Percentiles rank a stretch among this genome's conserved stretches.
These are phyloP conservation scores for Coemansia sp. DNA, from an alignment of 192 early-diverging fungal species.

Conservation along the genomic window DNA sequence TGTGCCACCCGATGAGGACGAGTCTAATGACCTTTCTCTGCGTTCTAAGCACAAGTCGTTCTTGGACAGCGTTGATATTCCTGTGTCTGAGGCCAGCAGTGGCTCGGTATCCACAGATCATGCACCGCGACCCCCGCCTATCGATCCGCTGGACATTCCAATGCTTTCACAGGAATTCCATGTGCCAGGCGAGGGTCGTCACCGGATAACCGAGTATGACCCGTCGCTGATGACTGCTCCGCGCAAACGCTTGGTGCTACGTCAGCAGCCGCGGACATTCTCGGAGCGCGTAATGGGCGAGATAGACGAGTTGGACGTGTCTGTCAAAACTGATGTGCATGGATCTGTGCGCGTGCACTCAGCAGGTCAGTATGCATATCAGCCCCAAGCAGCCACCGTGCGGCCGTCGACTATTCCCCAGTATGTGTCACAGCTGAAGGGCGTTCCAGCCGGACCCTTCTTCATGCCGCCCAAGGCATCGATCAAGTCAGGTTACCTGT, in stretches of 20 bases:
- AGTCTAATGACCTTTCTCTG: conserved; percentile 4
- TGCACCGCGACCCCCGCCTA: not conserved
- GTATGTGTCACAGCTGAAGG: conserved; percentile 50
- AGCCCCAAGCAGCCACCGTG: conserved; percentile 29
- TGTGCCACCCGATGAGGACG: conserved; percentile 8
- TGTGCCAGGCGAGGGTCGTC: conserved; percentile 7
- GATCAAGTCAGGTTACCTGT: conserved; percentile 42
- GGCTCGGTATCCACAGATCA: conserved; percentile 9
- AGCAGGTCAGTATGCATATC: conserved; percentile 35
- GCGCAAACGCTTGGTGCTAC: conserved; percentile 45
- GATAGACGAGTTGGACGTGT: conserved; percentile 30
- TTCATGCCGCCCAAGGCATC: conserved; percentile 46
- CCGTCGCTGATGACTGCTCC: conserved; percentile 12
- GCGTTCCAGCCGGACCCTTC: conserved; percentile 45
- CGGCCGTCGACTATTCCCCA: conserved; percentile 43
- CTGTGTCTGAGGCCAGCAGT: conserved; percentile 21
- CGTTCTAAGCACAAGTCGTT: conserved; percentile 27
- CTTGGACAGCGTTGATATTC: conserved; percentile 40
- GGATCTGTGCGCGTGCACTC: conserved; percentile 23
- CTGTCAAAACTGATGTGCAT: conserved; percentile 26
- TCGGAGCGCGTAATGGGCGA: conserved; percentile 41
- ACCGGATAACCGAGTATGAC: conserved; percentile 9
- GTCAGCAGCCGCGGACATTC: conserved; percentile 25
- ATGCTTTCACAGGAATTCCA: conserved; percentile 47
- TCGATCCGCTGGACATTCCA: not conserved